These are phyloP conservation scores for Colletotrichum sp. DNA, from an alignment of 2,329 filamentous ascomycete genomes.

Conservation along the genomic window DNA sequence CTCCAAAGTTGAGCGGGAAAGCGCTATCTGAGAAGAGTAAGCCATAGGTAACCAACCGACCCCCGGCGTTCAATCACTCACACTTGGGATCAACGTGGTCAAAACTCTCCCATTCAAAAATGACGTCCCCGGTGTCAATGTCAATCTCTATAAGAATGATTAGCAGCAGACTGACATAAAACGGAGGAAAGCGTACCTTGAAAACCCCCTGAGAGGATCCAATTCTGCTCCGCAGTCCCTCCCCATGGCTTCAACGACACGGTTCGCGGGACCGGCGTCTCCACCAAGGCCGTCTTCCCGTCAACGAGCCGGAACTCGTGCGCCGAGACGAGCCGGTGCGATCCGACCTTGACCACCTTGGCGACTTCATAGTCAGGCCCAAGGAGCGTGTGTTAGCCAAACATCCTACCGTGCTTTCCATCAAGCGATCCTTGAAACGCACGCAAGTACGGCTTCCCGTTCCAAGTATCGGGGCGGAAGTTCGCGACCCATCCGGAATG, in stretches of 20 bases:
- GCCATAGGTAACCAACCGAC: not conserved
- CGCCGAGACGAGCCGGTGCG: not conserved
- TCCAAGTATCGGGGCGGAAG: not conserved
- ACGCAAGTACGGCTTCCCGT: not conserved
- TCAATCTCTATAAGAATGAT: constrained; percentile 44
- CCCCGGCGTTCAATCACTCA: accelerated
- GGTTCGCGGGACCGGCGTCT: not conserved
- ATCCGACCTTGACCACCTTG: not conserved
- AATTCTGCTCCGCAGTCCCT: not conserved
- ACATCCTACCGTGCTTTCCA: not conserved
- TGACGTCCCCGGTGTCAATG: constrained; percentile 49
- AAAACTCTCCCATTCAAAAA: constrained; percentile 50
- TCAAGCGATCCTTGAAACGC: not conserved
- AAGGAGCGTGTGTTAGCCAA: not conserved
- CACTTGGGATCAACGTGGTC: constrained; percentile 24
- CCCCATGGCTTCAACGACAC: not conserved
- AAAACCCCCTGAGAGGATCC: not conserved
- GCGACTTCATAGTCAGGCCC: not conserved
- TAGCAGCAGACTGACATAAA: not conserved
- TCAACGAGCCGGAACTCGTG: not conserved
- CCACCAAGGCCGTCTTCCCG: not conserved
- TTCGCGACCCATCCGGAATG: not conserved
- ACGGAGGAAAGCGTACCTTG: not conserved
- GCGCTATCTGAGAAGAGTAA: not conserved
- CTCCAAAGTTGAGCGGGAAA: not conserved